Evolutionary conservation across 2,329 filamentous ascomycete genomes (phyloP).

Genomic region (Apiospora koreana): DNA sequence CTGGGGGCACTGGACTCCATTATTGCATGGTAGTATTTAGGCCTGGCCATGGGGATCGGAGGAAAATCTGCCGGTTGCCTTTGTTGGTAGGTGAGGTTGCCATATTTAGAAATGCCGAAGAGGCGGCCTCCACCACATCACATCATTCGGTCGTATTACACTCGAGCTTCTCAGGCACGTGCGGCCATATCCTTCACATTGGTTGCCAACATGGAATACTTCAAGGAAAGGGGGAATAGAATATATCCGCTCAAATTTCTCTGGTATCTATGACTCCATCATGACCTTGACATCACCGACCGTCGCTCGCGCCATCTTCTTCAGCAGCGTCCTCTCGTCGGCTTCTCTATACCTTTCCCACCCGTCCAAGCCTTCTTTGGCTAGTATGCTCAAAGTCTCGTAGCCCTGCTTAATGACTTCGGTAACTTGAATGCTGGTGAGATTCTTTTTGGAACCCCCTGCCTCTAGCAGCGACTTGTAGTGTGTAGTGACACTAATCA

Average conservation of each 20-base stretch:
- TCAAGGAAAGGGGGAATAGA: neutral
- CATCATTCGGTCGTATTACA: neutral
- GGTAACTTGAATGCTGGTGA: slow-evolving; percentile 82
- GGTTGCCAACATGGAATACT: neutral
- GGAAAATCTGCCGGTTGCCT: neutral
- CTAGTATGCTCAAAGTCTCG: slow-evolving; percentile 89
- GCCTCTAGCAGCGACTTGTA: slow-evolving; percentile 76
- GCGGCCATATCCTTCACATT: neutral
- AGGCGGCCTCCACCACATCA: neutral
- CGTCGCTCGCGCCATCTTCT: slow-evolving; percentile 80
- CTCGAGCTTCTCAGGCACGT: neutral
- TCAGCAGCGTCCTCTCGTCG: slow-evolving; percentile 80
- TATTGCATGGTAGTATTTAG: neutral
- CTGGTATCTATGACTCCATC: slow-evolving; percentile 40
- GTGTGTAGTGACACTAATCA: slow-evolving; percentile 80
- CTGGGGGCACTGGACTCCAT: neutral
- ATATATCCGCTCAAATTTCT: neutral
- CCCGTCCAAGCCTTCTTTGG: slow-evolving; percentile 80
- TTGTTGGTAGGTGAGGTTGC: neutral
- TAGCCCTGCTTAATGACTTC: slow-evolving; percentile 96
- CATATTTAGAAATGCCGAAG: neutral
- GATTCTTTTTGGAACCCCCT: slow-evolving; percentile 59
- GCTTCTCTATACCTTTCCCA: slow-evolving; percentile 88
- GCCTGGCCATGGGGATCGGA: neutral
- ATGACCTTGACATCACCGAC: slow-evolving; percentile 62